Evolutionary conservation across 257 asterid species (phyloP).

Genomic region (Coffea canephora): DNA sequence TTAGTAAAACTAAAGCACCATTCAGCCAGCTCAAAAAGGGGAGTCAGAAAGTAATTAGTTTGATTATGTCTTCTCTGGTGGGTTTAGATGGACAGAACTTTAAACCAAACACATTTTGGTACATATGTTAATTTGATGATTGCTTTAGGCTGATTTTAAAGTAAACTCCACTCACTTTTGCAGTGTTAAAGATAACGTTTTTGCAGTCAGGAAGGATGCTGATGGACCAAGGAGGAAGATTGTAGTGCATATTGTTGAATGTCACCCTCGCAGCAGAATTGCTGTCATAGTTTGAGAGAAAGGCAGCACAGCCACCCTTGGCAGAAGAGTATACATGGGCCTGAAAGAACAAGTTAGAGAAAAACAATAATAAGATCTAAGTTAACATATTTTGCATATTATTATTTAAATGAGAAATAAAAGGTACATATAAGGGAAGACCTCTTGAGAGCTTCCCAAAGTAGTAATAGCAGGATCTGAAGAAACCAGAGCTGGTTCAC

Average conservation of each 20-base stretch:
- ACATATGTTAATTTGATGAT: neutral
- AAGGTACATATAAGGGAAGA: conserved; percentile 9
- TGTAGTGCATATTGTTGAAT: conserved; percentile 46
- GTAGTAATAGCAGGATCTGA: conserved; percentile 45
- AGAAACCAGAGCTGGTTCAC: conserved; percentile 51
- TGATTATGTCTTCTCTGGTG: neutral
- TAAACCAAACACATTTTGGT: neutral
- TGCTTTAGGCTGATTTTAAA: neutral
- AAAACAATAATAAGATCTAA: neutral
- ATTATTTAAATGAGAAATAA: neutral
- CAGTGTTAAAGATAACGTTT: conserved; percentile 60
- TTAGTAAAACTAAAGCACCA: neutral
- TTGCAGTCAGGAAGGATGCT: conserved; percentile 74
- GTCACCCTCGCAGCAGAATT: conserved; percentile 40
- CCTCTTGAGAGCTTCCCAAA: conserved; percentile 56
- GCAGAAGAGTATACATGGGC: conserved; percentile 46
- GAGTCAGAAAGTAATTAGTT: neutral
- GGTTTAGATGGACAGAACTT: neutral
- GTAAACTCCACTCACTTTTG: conserved; percentile 35
- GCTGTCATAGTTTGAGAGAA: conserved; percentile 55
- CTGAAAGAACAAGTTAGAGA: conserved; percentile 23
- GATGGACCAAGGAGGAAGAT: conserved; percentile 73
- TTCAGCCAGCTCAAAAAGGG: neutral
- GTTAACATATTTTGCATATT: neutral
- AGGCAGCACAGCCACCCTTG: conserved; percentile 56